Evolutionary conservation across 768 basidiomycete genomes (phyloP), one percentile per base, ranked within the genome.

Genomic region (Amanita subjunquillea): DNA sequence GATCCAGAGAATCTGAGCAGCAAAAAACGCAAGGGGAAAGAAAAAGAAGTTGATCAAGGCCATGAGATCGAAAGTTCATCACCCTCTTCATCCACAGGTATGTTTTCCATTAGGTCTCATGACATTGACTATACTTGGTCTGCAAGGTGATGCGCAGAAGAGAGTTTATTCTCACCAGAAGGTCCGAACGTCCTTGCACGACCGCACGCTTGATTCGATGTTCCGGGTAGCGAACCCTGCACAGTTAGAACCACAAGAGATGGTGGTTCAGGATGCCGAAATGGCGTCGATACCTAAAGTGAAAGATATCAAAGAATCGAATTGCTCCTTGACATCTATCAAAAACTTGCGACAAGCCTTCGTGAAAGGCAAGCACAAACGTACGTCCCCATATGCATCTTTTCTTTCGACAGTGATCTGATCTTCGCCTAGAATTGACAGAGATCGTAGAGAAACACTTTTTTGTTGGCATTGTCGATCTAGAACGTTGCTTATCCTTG

Each of bases 151-250:
- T 27, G 60, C 62, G 13, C 69, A 69, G 53, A 77, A 76, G 60
- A 84, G 84, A 61, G 63, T 73, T 0, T 74, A 78, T 51, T 84
- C 94, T 2, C 86, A 97, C 23, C 82, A 93, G 65, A 95, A 96
- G 76, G 88, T 97, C 49, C 82, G 95, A 52, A 93, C 91, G 2
- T 95, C 92, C 8, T 69, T 84, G 7, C 73, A 84, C 41, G 89
- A 94, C 54, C 81, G 94, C 34, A 98, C 94, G 0, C 76, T 99
- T 13, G 95, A 98, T 62, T 92, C 92, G 0, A 96, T 97, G 91
- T 87, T 97, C 55, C 85, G 85, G 1, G 73, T 87, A 8, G 60
- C 68, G 22, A 79, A 83, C 55, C 77, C 82, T 3, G 71, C 74
- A 5, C 77, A 72, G 44, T 47, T 55, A 20, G 55, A 42, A 47